Evolutionary conservation across 495 filamentous ascomycete genomes (phyloP).

Genomic region (Penicillium ucsense): DNA sequence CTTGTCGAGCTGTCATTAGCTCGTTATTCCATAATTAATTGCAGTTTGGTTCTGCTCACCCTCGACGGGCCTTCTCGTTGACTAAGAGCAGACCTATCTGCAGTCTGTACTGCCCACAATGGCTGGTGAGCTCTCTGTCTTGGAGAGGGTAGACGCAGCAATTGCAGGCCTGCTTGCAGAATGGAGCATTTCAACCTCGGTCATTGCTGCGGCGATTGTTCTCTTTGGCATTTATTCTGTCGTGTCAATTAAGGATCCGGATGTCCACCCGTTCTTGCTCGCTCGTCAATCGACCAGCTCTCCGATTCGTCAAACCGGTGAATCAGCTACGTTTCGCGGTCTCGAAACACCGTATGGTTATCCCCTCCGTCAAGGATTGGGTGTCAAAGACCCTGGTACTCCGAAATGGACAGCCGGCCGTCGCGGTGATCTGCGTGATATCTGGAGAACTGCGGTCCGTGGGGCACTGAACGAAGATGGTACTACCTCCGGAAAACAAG

Average conservation of each 20-base stretch:
- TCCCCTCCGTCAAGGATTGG: conserved; percentile 71
- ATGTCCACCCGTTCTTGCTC: conserved; percentile 84
- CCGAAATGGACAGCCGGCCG: conserved; percentile 74
- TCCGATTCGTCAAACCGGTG: conserved; percentile 69
- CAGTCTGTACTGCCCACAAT: conserved; percentile 18
- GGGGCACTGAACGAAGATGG: conserved; percentile 54
- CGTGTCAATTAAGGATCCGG: conserved; percentile 58
- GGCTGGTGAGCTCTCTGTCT: conserved; percentile 39
- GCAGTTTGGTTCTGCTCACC: too few relatives aligned
- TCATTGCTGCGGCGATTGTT: conserved; percentile 48
- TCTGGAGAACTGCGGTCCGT: conserved; percentile 71
- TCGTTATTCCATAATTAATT: too few relatives aligned
- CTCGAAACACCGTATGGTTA: conserved; percentile 75
- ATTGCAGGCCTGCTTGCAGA: conserved; percentile 58
- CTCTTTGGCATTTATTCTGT: conserved; percentile 55
- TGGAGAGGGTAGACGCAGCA: conserved; percentile 56
- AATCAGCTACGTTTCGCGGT: conserved; percentile 75
- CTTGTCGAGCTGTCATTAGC: conserved; percentile 2
- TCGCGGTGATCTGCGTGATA: conserved; percentile 83
- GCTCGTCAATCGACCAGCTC: conserved; percentile 71
- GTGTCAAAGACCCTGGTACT: conserved; percentile 72
- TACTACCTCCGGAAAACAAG: conserved; percentile 48
- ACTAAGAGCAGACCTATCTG: too few relatives aligned
- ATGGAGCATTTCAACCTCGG: conserved; percentile 70
- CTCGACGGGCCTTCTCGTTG: too few relatives aligned